These are phyloP conservation scores for Debaryomyces maramus DNA, from an alignment of 805 yeast genomes.

Conservation along the genomic window DNA sequence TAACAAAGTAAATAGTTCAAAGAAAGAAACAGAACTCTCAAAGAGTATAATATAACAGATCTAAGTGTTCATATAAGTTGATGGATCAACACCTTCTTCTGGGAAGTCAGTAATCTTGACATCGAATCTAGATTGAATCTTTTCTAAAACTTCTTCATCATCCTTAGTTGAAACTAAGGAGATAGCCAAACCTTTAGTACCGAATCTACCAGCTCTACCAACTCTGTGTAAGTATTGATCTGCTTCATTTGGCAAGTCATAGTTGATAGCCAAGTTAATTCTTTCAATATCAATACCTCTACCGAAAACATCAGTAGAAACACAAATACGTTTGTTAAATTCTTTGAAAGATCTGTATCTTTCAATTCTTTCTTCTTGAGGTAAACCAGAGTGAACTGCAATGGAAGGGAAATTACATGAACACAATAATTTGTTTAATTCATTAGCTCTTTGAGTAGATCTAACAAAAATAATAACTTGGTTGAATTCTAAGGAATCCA, in stretches of 20 bases:
- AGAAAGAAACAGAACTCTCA: not conserved
- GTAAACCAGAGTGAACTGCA: slow-evolving; percentile 92
- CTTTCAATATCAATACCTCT: slow-evolving; percentile 99
- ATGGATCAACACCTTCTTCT: slow-evolving; percentile 96
- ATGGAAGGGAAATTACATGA: slow-evolving; percentile 96
- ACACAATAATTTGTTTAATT: slow-evolving; percentile 81
- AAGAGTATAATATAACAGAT: not conserved
- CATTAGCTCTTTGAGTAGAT: slow-evolving; percentile 88
- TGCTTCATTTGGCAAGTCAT: slow-evolving; percentile 94
- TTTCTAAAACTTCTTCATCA: slow-evolving; percentile 85
- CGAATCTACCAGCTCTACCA: slow-evolving; percentile 99
- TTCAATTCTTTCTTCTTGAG: slow-evolving; percentile 97
- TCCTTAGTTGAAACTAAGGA: slow-evolving; percentile 83
- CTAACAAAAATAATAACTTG: slow-evolving; percentile 96
- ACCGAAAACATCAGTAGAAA: slow-evolving; percentile 96
- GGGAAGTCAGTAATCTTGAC: slow-evolving; percentile 95
- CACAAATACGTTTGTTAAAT: slow-evolving; percentile 98
- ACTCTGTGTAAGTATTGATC: slow-evolving; percentile 99
- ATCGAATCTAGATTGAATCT: slow-evolving; percentile 96
- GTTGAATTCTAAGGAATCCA: slow-evolving; percentile 93
- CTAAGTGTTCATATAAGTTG: slow-evolving; percentile 95
- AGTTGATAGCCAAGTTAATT: slow-evolving; percentile 95
- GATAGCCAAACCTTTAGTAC: slow-evolving; percentile 97
- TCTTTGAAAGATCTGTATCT: slow-evolving; percentile 96
- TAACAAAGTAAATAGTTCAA: not conserved